phyloP scores from a whole-genome alignment of 306 rosid species.

The Malus fusca region DNA sequence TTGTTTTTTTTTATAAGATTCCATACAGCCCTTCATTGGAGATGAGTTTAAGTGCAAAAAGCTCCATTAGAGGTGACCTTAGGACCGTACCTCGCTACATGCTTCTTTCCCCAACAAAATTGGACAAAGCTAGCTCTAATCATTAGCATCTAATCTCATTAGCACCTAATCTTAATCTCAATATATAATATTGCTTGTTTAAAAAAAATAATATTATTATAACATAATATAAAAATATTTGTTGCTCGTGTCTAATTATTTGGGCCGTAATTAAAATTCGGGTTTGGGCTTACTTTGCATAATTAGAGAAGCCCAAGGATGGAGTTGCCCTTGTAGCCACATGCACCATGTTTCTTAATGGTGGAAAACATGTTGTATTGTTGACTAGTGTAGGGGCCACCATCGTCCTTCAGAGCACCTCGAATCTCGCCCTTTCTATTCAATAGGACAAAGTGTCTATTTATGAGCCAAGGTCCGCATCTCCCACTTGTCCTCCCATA shows the following conservation, averaged over 20 bases:
- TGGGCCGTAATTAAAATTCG: neutral
- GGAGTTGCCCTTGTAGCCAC: neutral
- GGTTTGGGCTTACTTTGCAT: neutral
- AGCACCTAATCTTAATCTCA: neutral
- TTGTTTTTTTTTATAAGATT: too few relatives aligned
- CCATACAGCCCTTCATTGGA: too few relatives aligned
- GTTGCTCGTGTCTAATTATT: neutral
- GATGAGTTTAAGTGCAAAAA: too few relatives aligned
- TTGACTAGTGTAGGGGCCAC: neutral
- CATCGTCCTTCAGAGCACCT: constrained; percentile 4
- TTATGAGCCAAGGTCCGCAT: neutral
- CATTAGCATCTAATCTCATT: neutral
- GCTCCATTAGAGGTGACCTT: too few relatives aligned
- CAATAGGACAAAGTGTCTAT: constrained; percentile 11
- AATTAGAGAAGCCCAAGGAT: neutral
- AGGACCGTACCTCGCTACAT: neutral
- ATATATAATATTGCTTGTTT: too few relatives aligned
- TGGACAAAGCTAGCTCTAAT: neutral
- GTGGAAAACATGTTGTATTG: too few relatives aligned
- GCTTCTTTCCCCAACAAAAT: neutral
- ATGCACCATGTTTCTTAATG: neutral
- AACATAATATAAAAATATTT: neutral
- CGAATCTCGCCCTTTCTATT: constrained; percentile 19
- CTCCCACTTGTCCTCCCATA: neutral
- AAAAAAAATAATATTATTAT: too few relatives aligned